A percentile compares a stretch with the other conserved stretches of the same genome.
Evolutionary conservation across 2,329 filamentous ascomycete genomes (phyloP).

Genomic region (Ophiosphaerella korrae): DNA sequence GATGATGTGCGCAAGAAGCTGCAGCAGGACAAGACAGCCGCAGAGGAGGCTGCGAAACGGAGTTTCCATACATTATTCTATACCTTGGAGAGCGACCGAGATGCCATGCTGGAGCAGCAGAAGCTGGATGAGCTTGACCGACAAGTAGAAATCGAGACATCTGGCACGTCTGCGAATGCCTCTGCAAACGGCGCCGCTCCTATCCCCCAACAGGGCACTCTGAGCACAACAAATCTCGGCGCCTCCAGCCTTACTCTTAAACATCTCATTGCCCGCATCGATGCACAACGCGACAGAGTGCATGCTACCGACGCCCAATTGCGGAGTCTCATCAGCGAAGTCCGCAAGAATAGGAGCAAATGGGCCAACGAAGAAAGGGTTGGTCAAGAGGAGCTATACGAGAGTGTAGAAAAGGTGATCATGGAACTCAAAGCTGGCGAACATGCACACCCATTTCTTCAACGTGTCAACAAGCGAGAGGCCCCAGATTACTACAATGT

Average conservation of each 20-base stretch:
- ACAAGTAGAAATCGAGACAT: slow-evolving; percentile 94
- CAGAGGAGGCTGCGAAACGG: slow-evolving; percentile 84
- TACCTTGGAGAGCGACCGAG: slow-evolving; percentile 91
- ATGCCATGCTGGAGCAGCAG: slow-evolving; percentile 97
- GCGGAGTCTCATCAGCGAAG: slow-evolving; percentile 91
- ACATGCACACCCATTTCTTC: slow-evolving; percentile 94
- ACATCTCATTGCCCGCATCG: slow-evolving; percentile 93
- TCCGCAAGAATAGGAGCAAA: slow-evolving; percentile 96
- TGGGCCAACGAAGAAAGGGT: slow-evolving; percentile 98
- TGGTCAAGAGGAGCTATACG: slow-evolving; percentile 96
- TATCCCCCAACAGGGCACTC: slow-evolving; percentile 76
- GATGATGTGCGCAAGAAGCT: slow-evolving; percentile 92
- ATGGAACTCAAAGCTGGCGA: slow-evolving; percentile 97
- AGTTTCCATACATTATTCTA: slow-evolving; percentile 95
- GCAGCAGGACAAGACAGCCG: slow-evolving; percentile 88
- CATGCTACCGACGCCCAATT: slow-evolving; percentile 91
- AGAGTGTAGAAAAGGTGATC: slow-evolving; percentile 93
- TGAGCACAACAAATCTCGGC: slow-evolving; percentile 92
- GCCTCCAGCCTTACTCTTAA: slow-evolving; percentile 95
- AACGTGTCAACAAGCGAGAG: slow-evolving; percentile 94
- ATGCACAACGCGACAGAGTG: slow-evolving; percentile 88
- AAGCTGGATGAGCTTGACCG: slow-evolving; percentile 95
- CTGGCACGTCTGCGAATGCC: slow-evolving; percentile 57
- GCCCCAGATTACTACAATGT: slow-evolving; percentile 93
- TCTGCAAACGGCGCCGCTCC: slow-evolving; percentile 57